phyloP scores from a whole-genome alignment of 2,329 filamentous ascomycete species.

The Ophiostoma ulmi region DNA sequence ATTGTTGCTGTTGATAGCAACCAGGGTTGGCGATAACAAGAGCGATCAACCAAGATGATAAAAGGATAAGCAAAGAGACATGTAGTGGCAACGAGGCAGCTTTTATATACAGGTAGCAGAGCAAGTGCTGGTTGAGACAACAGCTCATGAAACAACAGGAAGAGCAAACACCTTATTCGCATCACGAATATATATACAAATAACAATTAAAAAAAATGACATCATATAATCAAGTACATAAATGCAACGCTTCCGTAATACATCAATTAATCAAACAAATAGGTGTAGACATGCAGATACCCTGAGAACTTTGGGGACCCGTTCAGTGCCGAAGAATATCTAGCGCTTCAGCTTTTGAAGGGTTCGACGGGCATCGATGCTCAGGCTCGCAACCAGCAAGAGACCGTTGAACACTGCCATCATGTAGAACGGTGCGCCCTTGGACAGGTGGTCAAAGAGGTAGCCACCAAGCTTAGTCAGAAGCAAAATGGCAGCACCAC shows the following conservation, averaged over 20 bases:
- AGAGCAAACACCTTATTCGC: no score
- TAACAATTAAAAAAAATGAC: not conserved
- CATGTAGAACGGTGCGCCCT: constrained; percentile 84
- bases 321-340: not conserved
- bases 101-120: constrained; percentile 3
- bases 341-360: constrained; percentile 24
- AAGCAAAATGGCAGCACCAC: constrained; percentile 81
- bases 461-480: constrained; percentile 87
- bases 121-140: not conserved
- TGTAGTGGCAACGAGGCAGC: not conserved
- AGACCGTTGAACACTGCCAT: constrained; percentile 83
- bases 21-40: not conserved
- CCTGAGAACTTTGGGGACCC: not conserved
- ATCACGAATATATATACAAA: not conserved
- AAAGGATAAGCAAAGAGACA: not conserved
- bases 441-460: constrained; percentile 71
- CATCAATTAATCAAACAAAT: not conserved
- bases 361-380: constrained; percentile 45
- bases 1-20: not conserved
- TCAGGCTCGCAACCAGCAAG: constrained; percentile 55
- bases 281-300: not conserved
- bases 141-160: not conserved
- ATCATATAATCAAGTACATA: not conserved
- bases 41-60: not conserved
- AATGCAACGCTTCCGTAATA: not conserved